A percentile compares a stretch with the other conserved stretches of the same genome.
Conservation (phyloP, 2,329 filamentous ascomycete genomes). For the Hypoxylon sp. region DNA sequence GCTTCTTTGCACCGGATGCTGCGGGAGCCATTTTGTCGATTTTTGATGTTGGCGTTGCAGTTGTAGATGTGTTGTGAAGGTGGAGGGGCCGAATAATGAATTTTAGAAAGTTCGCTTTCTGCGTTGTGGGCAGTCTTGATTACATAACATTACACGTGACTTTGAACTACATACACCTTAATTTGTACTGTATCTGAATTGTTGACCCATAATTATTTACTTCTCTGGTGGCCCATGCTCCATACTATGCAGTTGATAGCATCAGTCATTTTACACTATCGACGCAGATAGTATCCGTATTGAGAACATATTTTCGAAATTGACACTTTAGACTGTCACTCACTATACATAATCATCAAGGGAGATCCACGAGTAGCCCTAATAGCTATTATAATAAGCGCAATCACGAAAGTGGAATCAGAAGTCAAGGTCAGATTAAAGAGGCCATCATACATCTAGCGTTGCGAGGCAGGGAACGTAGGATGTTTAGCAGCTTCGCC, state of each 20-base stretch:
- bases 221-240: neutral
- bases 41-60: conserved; percentile 52
- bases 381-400: too few species aligned
- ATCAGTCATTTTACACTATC: neutral
- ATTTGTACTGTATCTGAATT: conserved; percentile 1
- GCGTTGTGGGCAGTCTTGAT: conserved; percentile 49
- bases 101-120: conserved; percentile 53
- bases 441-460: neutral
- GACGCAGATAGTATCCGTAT: neutral
- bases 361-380: neutral
- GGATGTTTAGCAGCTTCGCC: neutral
- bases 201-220: neutral
- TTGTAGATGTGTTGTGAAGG: conserved; percentile 47
- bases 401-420: neutral
- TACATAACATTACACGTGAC: conserved; percentile 49
- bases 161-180: neutral
- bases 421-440: neutral
- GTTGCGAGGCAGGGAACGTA: neutral
- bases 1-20: conserved; percentile 79
- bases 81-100: conserved; percentile 52
- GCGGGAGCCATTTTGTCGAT: conserved; percentile 65
- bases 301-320: neutral
- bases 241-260: neutral
- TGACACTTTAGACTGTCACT: neutral
- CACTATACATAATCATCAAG: neutral